Evolutionary conservation across 176 grass and related monocot genomes (phyloP).

Genomic region (Zoysia japonica): DNA sequence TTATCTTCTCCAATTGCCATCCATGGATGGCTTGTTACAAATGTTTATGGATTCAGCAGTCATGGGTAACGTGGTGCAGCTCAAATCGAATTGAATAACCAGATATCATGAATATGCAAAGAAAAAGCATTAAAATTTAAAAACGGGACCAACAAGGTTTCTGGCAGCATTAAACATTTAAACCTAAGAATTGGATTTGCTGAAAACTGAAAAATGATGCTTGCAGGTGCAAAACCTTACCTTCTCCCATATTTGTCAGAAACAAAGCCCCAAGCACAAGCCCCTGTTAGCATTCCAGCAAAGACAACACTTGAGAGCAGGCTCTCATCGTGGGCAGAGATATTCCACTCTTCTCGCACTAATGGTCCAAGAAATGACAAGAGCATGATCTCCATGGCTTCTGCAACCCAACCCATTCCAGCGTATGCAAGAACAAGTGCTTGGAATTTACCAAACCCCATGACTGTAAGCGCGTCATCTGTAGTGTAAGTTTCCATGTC

Average conservation of each 20-base stretch:
- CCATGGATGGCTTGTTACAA: background rate
- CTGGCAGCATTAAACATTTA: too few relatives aligned
- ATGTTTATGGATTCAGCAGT: background rate
- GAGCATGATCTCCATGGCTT: slow-evolving; percentile 78
- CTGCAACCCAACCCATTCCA: slow-evolving; percentile 61
- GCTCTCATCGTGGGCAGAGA: slow-evolving; percentile 63
- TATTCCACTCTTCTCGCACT: slow-evolving; percentile 52
- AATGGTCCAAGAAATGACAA: slow-evolving; percentile 67
- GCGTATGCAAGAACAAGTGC: slow-evolving; percentile 65
- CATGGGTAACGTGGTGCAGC: background rate
- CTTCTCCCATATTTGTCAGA: slow-evolving; percentile 75
- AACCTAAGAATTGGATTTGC: too few relatives aligned
- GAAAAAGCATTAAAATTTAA: too few relatives aligned
- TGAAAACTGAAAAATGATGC: too few relatives aligned
- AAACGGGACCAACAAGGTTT: too few relatives aligned
- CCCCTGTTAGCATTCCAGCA: slow-evolving; percentile 57
- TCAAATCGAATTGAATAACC: background rate
- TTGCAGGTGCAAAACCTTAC: slow-evolving; percentile 22
- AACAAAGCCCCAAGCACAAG: slow-evolving; percentile 54
- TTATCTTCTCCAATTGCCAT: background rate
- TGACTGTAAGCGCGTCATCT: slow-evolving; percentile 56
- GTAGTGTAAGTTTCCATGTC: slow-evolving; percentile 51
- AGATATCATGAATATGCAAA: too few relatives aligned
- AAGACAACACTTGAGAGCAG: slow-evolving; percentile 74
- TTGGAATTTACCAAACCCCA: slow-evolving; percentile 82